These are phyloP conservation scores for Tuber aestivum DNA, from an alignment of 495 filamentous ascomycete species.

Conservation along the genomic window DNA sequence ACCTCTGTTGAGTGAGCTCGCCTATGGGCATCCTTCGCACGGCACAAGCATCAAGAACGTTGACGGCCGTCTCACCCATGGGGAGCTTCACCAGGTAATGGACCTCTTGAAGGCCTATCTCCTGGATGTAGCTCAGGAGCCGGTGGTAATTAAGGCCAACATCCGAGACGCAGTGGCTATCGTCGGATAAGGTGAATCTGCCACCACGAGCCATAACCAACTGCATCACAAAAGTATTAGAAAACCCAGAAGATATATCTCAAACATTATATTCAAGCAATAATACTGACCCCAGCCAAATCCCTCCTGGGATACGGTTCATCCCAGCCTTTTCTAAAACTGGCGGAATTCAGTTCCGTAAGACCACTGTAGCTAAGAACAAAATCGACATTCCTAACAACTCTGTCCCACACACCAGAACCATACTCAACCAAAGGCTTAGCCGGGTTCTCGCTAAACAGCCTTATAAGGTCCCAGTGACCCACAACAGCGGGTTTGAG, in stretches of 20 bases:
- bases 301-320: constrained; percentile 81
- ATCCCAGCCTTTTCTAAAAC: constrained; percentile 76
- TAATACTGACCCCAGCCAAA: constrained; percentile 63
- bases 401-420: constrained; percentile 62
- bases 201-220: constrained; percentile 62
- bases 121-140: constrained; percentile 55
- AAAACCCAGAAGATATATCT: constrained; percentile 1
- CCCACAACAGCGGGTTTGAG: constrained; percentile 75
- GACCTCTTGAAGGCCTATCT: constrained; percentile 48
- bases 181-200: constrained; percentile 79
- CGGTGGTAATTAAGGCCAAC: constrained; percentile 61
- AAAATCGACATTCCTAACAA: constrained; percentile 66
- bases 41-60: constrained; percentile 38
- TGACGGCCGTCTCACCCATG: constrained; percentile 36
- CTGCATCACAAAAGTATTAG: constrained; percentile 43
- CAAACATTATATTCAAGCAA: background rate
- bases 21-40: constrained; percentile 32
- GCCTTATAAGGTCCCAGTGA: constrained; percentile 85
- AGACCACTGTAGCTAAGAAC: constrained; percentile 69
- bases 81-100: constrained; percentile 40
- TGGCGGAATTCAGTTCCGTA: constrained; percentile 81
- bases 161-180: constrained; percentile 80
- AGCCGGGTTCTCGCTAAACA: constrained; percentile 65
- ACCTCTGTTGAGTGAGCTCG: constrained; percentile 23
- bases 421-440: constrained; percentile 51